These are phyloP conservation scores for Antrodiella citrinella DNA, from an alignment of 768 basidiomycete genomes.

Conservation along the genomic window DNA sequence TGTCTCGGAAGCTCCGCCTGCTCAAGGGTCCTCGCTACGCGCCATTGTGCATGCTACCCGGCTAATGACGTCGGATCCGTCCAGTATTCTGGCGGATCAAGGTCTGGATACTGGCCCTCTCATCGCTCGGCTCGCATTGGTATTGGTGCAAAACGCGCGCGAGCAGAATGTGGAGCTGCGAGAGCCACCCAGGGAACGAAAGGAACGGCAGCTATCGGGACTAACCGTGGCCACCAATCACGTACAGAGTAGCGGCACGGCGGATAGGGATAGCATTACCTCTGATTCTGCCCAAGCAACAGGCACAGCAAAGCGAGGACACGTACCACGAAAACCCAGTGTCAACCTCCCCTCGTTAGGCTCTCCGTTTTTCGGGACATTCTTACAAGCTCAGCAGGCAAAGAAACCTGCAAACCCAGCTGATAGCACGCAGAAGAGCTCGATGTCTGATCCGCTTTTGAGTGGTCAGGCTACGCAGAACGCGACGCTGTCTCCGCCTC, in stretches of 20 bases:
- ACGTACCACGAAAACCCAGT: slow-evolving; percentile 25
- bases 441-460: slow-evolving; percentile 1
- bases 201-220: slow-evolving; percentile 8
- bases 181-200: slow-evolving; percentile 40
- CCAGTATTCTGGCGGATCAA: slow-evolving; percentile 66
- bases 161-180: slow-evolving; percentile 47
- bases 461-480: slow-evolving; percentile 10
- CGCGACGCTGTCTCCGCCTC: slow-evolving; percentile 4
- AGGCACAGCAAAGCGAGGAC: slow-evolving; percentile 23
- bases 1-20: slow-evolving; percentile 20
- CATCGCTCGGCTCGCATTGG: slow-evolving; percentile 56
- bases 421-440: neutral
- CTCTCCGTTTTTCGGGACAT: slow-evolving; percentile 53
- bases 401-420: slow-evolving; percentile 25
- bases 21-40: slow-evolving; percentile 59
- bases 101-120: slow-evolving; percentile 55
- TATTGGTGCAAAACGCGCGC: slow-evolving; percentile 59
- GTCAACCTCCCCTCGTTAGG: slow-evolving; percentile 28
- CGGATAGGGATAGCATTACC: neutral
- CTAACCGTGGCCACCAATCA: slow-evolving; percentile 26
- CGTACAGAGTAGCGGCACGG: neutral
- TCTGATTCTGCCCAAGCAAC: neutral
- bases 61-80: slow-evolving; percentile 77
- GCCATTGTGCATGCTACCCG: slow-evolving; percentile 80
- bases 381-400: slow-evolving; percentile 41